These are phyloP conservation scores for Coniophora puteana DNA, from an alignment of 1,284 basidiomycete genomes.

Conservation along the genomic window DNA sequence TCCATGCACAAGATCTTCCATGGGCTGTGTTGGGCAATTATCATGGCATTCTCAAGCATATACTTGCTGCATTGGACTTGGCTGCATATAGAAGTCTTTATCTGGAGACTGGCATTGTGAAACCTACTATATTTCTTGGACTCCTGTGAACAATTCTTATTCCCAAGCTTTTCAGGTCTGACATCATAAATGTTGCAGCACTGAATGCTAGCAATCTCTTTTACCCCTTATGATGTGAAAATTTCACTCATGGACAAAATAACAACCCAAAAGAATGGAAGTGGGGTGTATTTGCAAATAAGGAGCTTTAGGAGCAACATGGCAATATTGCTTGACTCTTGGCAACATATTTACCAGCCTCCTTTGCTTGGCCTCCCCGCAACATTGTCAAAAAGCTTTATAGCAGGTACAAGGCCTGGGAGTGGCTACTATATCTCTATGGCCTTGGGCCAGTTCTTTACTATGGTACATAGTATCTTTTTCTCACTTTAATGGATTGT, in stretches of 20 bases:
- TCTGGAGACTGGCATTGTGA: too few species aligned
- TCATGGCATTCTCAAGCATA: too few species aligned
- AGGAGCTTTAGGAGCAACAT: not conserved
- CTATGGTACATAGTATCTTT: too few species aligned
- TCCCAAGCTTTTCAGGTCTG: conserved; percentile 13
- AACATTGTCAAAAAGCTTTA: conserved; percentile 27
- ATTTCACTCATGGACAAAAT: conserved; percentile 1
- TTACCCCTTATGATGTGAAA: conserved; percentile 19
- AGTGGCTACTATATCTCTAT: conserved; percentile 20
- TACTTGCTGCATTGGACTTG: too few species aligned
- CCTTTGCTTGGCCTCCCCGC: conserved; percentile 24
- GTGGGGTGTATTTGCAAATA: not conserved
- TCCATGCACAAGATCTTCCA: too few species aligned
- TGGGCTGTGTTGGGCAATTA: too few species aligned
- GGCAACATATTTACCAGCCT: conserved; percentile 19
- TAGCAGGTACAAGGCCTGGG: conserved; percentile 29
- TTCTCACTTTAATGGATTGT: too few species aligned
- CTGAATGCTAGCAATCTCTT: conserved; percentile 28
- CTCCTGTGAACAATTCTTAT: conserved; percentile 16
- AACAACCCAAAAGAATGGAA: not conserved
- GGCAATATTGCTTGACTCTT: conserved; percentile 5
- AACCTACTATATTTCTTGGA: too few species aligned
- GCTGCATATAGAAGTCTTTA: too few species aligned
- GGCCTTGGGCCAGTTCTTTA: conserved; percentile 19
- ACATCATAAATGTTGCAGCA: conserved; percentile 27